phyloP scores from a whole-genome alignment of 495 filamentous ascomycete genomes.

The Penicillium ucsense region DNA sequence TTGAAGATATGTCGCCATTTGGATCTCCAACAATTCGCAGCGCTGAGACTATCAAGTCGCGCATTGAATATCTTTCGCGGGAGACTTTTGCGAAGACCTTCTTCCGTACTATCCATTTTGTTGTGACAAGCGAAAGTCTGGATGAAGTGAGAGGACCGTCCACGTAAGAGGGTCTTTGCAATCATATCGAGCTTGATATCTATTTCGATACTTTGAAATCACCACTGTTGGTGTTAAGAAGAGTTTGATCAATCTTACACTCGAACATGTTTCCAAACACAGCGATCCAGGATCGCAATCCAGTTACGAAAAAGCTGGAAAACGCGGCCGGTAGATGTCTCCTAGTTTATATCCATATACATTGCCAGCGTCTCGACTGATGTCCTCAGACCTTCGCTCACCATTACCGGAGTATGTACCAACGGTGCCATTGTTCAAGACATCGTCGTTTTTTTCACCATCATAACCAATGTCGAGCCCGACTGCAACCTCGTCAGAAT shows the following conservation, averaged over 20 bases:
- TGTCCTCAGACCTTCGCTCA: not conserved
- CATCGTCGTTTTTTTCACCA: not conserved
- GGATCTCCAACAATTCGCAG: slow-evolving; percentile 4
- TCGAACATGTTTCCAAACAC: slow-evolving; percentile 4
- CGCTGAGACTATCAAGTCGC: slow-evolving; percentile 11
- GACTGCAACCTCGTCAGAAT: not conserved
- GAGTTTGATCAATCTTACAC: slow-evolving; percentile 3
- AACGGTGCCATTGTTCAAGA: not conserved
- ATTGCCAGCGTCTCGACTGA: not conserved
- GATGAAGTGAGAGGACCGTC: slow-evolving; percentile 7
- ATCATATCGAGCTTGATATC: slow-evolving; percentile 5
- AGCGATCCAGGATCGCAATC: not conserved
- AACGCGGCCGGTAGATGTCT: not conserved
- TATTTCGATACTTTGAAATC: slow-evolving; percentile 6
- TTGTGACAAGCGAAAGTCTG: slow-evolving; percentile 14
- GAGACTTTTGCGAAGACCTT: slow-evolving; percentile 5
- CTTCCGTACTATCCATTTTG: slow-evolving; percentile 9
- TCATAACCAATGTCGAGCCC: not conserved
- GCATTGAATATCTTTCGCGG: slow-evolving; percentile 6
- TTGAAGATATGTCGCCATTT: slow-evolving; percentile 7
- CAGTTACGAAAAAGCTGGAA: not conserved
- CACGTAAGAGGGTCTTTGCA: slow-evolving; percentile 3
- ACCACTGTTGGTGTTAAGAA: slow-evolving; percentile 4
- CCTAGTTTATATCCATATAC: not conserved
- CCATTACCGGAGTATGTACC: not conserved